phyloP scores from a whole-genome alignment of 169 alveolate genomes.

The Babesia sp. region DNA sequence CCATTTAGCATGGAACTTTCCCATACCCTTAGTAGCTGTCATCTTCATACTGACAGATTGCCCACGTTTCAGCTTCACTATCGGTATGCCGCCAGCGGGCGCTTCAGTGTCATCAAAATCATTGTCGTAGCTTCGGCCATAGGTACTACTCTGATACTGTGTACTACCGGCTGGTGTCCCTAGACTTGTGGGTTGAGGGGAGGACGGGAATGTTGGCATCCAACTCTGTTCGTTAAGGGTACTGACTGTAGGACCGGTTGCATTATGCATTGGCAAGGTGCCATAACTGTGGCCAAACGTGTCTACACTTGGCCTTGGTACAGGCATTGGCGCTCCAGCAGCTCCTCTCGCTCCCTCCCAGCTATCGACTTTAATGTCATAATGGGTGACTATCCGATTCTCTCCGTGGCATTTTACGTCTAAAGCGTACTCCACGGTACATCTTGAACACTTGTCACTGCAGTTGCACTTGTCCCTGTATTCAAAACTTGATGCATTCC shows the following conservation, averaged over 20 bases:
- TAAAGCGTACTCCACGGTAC: slow-evolving; percentile 88
- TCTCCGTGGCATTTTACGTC: slow-evolving; percentile 88
- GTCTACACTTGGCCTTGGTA: slow-evolving; percentile 50
- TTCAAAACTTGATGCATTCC: slow-evolving; percentile 85
- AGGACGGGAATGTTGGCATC: not conserved
- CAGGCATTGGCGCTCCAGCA: slow-evolving; percentile 66
- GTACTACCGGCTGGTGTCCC: slow-evolving; percentile 16
- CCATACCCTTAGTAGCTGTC: slow-evolving; percentile 95
- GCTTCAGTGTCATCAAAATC: slow-evolving; percentile 62
- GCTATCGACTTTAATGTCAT: slow-evolving; percentile 74
- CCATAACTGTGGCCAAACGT: not conserved
- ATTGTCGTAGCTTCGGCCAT: not conserved
- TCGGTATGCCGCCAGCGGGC: slow-evolving; percentile 85
- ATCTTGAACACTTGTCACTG: slow-evolving; percentile 87
- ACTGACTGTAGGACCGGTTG: not conserved
- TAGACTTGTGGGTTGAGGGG: slow-evolving; percentile 5
- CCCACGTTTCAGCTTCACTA: slow-evolving; percentile 89
- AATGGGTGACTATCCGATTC: slow-evolving; percentile 84
- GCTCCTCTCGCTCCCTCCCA: slow-evolving; percentile 62
- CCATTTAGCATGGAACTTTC: slow-evolving; percentile 97
- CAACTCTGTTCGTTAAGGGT: not conserved
- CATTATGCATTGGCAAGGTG: not conserved
- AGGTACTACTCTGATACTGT: slow-evolving; percentile 48
- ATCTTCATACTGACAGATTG: slow-evolving; percentile 89
- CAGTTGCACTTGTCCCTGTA: slow-evolving; percentile 90